Evolutionary conservation across 805 yeast genomes (phyloP), one percentile per base, ranked within the genome.

Genomic region (Candida pseudoglaebosa): DNA sequence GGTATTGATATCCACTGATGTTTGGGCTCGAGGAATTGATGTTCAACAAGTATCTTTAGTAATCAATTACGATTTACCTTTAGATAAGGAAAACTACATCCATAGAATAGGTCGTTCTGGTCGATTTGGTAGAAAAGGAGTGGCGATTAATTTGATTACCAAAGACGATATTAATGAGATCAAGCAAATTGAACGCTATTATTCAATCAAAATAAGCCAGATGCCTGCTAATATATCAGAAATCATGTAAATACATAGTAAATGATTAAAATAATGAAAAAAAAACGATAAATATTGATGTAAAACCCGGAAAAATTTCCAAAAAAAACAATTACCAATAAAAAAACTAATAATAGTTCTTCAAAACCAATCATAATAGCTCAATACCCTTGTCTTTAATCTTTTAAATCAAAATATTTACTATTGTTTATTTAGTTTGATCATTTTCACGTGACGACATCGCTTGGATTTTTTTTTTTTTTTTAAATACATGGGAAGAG

Each of bases 71-170:
- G 99, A 91, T 66, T 71, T 91, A 62, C 98, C 99, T 40, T 65
- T 78, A 48, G 89, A 93, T 75, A 81, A 83, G 61, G 98, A 91
- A 67, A 91, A 91, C 76, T 91, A 91, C 66, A 82, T 91, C 58
- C 99, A 91, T 73, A 80, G 99, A 69, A 91, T 91, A 51, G 99
- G 99, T 65, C 83, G 99, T 67, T 89, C 95, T 52, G 99, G 98
- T 48, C 82, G 99, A 62, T 91, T 91, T 73, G 99, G 99, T 53
- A 82, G 99, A 69, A 91, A 90, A 74, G 99, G 96, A 74, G 95
- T 85, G 56, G 97, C 99, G 42, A 87, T 91, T 65, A 93, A 90
- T 75, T 84, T 93, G 54, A 82, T 89, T 56, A 88, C 97, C 41
- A 73, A 71, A 49, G 82, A 82, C 37, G 98, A 93, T 64, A 75